Evolutionary conservation across 2,329 filamentous ascomycete genomes (phyloP).

Genomic region (Dendryphion nanum): DNA sequence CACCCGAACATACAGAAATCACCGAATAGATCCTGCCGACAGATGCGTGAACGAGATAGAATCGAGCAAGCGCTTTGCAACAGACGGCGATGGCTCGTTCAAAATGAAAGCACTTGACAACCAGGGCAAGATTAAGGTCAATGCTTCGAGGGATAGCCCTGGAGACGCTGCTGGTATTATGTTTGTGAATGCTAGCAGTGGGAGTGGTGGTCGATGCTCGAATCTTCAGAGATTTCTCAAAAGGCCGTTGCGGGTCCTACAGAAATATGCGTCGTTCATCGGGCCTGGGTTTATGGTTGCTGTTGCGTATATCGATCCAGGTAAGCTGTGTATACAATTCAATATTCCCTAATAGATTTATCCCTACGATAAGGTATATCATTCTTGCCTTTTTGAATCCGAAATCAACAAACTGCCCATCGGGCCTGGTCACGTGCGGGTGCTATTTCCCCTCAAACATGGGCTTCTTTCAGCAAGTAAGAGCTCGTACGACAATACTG

Average conservation of each 20-base stretch:
- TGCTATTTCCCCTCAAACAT: no score
- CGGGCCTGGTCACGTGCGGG: no score
- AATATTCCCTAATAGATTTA: background rate
- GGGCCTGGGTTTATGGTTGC: constrained; percentile 65
- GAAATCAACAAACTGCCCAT: background rate
- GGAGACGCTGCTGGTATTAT: constrained; percentile 1
- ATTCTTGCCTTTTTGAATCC: background rate
- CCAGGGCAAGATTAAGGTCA: constrained; percentile 7
- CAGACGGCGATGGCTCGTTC: constrained; percentile 5
- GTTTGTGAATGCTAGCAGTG: constrained; percentile 4
- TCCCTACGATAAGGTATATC: no score
- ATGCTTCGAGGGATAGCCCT: constrained; percentile 1
- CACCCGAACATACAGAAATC: constrained; percentile 51
- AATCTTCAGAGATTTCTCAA: constrained; percentile 2
- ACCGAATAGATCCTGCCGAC: constrained; percentile 19
- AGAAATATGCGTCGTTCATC: constrained; percentile 58
- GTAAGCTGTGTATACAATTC: constrained; percentile 14
- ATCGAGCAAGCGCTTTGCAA: constrained; percentile 5
- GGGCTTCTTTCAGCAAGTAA: no score
- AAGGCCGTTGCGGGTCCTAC: constrained; percentile 21
- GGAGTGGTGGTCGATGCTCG: background rate
- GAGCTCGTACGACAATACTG: background rate
- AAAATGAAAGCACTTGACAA: constrained; percentile 5
- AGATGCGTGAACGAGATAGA: constrained; percentile 9
- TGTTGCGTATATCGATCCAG: constrained; percentile 52